A percentile compares a stretch with the other conserved stretches of the same genome.
phyloP scores from a whole-genome alignment of 371 early-diverging fungal genomes.

The Haplosporangium sp. region DNA sequence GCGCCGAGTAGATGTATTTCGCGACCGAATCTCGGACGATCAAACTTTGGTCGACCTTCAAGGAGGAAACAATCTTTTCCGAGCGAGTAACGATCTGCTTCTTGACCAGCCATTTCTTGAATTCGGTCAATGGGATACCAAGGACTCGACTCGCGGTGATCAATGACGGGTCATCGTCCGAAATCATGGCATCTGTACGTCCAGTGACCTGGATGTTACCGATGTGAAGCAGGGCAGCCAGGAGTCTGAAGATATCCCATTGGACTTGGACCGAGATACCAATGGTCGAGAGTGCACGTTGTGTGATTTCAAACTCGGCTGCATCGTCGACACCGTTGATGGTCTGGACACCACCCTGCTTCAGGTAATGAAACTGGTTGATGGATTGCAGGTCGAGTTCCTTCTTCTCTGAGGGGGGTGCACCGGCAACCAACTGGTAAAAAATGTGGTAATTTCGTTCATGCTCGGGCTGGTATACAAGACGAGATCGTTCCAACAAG shows the following conservation, averaged over 20 bases:
- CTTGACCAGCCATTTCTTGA: conserved; percentile 89
- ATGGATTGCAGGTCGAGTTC: conserved; percentile 79
- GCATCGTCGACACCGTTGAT: conserved; percentile 91
- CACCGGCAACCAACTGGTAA: conserved; percentile 94
- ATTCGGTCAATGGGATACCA: conserved; percentile 75
- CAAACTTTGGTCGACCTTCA: conserved; percentile 77
- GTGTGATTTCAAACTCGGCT: conserved; percentile 87
- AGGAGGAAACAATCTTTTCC: conserved; percentile 84
- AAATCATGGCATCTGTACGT: conserved; percentile 69
- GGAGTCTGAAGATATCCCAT: conserved; percentile 87
- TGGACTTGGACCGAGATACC: conserved; percentile 85
- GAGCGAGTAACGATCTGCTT: conserved; percentile 86
- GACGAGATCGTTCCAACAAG: conserved; percentile 95
- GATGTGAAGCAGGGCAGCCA: conserved; percentile 91
- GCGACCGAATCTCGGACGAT: conserved; percentile 92
- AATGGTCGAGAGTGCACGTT: conserved; percentile 83
- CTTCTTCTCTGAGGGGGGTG: conserved; percentile 82
- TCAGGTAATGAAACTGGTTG: conserved; percentile 85
- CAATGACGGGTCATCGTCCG: conserved; percentile 76
- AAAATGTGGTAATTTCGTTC: conserved; percentile 99
- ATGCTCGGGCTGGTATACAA: conserved; percentile 90
- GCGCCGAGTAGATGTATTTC: conserved; percentile 90
- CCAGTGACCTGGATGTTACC: conserved; percentile 89
- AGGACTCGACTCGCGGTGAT: conserved; percentile 73
- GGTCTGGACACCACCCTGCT: conserved; percentile 82